phyloP scores from a whole-genome alignment of 192 early-diverging fungal species.

The Gamsiella multidivaricata region DNA sequence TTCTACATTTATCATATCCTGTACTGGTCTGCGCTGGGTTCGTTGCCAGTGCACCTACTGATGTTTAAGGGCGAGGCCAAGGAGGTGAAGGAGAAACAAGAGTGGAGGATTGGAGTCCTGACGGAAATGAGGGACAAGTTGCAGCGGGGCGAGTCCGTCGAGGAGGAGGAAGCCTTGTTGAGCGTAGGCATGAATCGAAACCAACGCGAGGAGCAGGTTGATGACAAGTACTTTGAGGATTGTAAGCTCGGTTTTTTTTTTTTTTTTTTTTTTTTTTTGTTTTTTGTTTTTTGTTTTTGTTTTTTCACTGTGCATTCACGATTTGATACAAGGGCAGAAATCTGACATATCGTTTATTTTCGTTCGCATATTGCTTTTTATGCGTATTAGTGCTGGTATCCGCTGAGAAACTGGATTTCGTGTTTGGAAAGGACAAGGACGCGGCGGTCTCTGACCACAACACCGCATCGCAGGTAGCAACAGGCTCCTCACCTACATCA shows the following conservation, averaged over 20 bases:
- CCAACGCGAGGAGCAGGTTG: slow-evolving; percentile 41
- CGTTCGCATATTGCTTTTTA: not conserved
- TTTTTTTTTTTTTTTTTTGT: not conserved
- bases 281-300: not conserved
- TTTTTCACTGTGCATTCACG: not conserved
- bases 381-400: slow-evolving; percentile 30
- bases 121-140: slow-evolving; percentile 52
- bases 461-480: not conserved
- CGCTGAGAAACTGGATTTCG: slow-evolving; percentile 42
- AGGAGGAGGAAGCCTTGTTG: slow-evolving; percentile 44
- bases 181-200: slow-evolving; percentile 32
- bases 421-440: slow-evolving; percentile 41
- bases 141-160: slow-evolving; percentile 32
- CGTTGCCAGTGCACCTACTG: slow-evolving; percentile 40
- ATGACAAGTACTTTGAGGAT: slow-evolving; percentile 52
- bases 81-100: slow-evolving; percentile 31
- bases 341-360: not conserved
- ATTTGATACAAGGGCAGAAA: not conserved
- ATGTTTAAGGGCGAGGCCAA: slow-evolving; percentile 38
- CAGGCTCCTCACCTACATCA: no score
- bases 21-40: slow-evolving; percentile 33
- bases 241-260: slow-evolving; percentile 10
- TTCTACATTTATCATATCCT: slow-evolving; percentile 31
- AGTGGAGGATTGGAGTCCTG: slow-evolving; percentile 48
- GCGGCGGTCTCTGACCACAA: not conserved